These are phyloP conservation scores for Chlamydomonas asymmetrica DNA, from an alignment of 139 green algal genomes.

Conservation along the genomic window DNA sequence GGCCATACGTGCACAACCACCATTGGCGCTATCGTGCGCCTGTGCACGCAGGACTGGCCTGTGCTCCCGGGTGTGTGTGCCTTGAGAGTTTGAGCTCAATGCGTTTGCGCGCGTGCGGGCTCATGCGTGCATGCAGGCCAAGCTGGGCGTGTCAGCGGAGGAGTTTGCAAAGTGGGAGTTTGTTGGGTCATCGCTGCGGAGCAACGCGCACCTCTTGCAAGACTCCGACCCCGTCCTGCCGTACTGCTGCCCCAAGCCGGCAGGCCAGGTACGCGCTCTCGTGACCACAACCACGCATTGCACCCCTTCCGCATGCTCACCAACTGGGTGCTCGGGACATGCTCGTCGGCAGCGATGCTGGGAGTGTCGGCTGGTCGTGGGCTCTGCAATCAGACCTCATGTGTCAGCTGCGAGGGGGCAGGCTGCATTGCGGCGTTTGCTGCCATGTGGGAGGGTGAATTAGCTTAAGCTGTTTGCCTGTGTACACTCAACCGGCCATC, in stretches of 20 bases:
- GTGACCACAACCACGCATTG: not conserved
- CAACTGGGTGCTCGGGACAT: too few species aligned
- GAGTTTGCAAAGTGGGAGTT: conserved; percentile 88
- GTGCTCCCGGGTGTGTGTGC: too few species aligned
- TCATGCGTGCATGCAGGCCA: conserved; percentile 59
- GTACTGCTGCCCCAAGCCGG: not conserved
- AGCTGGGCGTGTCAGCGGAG: conserved; percentile 75
- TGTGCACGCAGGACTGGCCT: too few species aligned
- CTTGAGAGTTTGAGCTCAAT: not conserved
- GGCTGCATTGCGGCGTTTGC: too few species aligned
- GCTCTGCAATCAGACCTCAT: too few species aligned
- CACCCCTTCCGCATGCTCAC: too few species aligned
- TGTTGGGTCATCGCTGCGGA: conserved; percentile 41
- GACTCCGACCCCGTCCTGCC: not conserved
- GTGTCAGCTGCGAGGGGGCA: too few species aligned
- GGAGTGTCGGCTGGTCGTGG: too few species aligned
- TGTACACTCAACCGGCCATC: too few species aligned
- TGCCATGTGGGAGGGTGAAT: too few species aligned
- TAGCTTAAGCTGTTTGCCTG: too few species aligned
- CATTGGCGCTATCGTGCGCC: too few species aligned
- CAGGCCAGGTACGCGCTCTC: conserved; percentile 15
- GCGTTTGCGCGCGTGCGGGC: not conserved
- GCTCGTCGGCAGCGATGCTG: not conserved
- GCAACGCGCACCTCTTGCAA: conserved; percentile 1
- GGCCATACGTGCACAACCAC: not conserved